Base-by-base conservation (phyloP, 495 filamentous ascomycete genomes). In the Neurospora tetrasperma region DNA sequence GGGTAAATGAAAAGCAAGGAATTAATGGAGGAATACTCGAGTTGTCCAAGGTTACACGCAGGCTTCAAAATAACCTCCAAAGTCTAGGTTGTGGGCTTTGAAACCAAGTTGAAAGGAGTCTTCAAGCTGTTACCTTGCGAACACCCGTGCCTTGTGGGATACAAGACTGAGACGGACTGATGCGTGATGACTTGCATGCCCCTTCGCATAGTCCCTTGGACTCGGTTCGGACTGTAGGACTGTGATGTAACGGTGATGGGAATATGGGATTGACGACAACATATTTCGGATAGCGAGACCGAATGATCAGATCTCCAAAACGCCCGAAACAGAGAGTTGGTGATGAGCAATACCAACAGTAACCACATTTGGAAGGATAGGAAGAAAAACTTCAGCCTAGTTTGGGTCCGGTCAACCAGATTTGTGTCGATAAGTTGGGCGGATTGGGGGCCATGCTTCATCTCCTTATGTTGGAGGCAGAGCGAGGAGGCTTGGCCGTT, bases 401-500 rank as follows among this genome's bases (percentile, higher is more conserved):
- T 3, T 62, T 1, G 12, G 5, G 48, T 7, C 48, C 23, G 12
- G 23, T 62, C 54, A 35, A 35, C 54, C 54, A 66, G 23, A 31
- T 2, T 27, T 62, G 4, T 31, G 54, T 62, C 18, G 54, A 66
- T 35, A 27, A 35, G 70, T 73, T 59, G 71, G 74, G 74, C 74
- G 59, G 71, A 73, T 71, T 76, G 75, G 73, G 75, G 73, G 75
- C 73, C 42, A n/a, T 73, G 46, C 41, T 74, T 74, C 59, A 75
- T 71, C 40, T 20, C 31, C 48, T 31, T 31, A 39, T 48, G 20
- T 73, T 43, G 70, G 70, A 73, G 73, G 73, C 73, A 74, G 71
- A 70, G 73, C 5, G 39, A 41, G 23, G 73, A 62, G 73, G 54
- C 70, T 74, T 71, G 70, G 70, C 54, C 54, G 54, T 16, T 35